These are phyloP conservation scores for Benincasa hispida DNA, from an alignment of 306 rosid genomes.

Conservation along the genomic window DNA sequence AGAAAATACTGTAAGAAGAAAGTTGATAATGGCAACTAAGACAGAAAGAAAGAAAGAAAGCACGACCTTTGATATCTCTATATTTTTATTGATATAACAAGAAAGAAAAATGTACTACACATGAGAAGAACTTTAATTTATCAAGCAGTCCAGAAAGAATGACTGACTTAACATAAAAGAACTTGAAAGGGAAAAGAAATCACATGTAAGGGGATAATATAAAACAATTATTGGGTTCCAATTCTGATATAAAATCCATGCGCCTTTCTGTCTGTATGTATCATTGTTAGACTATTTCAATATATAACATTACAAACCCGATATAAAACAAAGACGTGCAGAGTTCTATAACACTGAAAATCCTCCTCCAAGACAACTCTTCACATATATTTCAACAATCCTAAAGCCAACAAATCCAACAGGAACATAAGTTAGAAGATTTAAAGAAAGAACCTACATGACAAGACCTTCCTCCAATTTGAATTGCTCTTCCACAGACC, in stretches of 20 bases:
- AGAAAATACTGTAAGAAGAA: conserved; percentile 11
- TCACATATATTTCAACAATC: neutral
- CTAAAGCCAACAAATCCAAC: neutral
- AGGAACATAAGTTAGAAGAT: neutral
- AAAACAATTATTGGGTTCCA: neutral
- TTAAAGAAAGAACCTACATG: conserved; percentile 39
- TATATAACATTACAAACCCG: neutral
- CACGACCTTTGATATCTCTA: neutral
- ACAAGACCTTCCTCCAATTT: conserved; percentile 74
- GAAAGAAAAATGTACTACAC: neutral
- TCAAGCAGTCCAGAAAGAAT: neutral
- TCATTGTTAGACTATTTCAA: neutral
- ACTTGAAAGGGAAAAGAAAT: neutral
- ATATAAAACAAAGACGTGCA: neutral
- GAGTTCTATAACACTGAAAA: neutral
- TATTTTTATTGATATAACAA: neutral
- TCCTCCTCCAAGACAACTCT: neutral
- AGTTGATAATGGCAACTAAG: neutral
- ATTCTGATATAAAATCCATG: neutral
- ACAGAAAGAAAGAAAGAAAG: neutral
- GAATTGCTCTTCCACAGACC: conserved; percentile 89
- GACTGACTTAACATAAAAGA: neutral
- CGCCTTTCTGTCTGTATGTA: neutral
- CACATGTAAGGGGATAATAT: neutral
- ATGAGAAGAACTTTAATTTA: neutral